phyloP scores from a whole-genome alignment of 2,329 filamentous ascomycete genomes.

The Alternaria triticimaculans region DNA sequence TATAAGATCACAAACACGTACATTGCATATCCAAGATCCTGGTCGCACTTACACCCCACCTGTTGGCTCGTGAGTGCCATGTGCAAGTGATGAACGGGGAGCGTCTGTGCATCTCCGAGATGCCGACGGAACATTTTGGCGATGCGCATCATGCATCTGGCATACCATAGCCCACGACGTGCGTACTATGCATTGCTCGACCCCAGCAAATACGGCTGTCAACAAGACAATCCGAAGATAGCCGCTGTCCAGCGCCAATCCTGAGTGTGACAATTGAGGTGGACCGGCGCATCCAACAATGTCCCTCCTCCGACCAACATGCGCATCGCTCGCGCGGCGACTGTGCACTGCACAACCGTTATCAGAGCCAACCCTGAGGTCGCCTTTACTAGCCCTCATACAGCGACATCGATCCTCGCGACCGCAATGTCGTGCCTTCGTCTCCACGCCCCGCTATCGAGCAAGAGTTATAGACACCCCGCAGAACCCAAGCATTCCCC shows the following conservation, averaged over 20 bases:
- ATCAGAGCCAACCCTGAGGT: slow-evolving; percentile 22
- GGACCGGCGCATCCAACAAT: slow-evolving; percentile 21
- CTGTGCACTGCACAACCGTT: slow-evolving; percentile 31
- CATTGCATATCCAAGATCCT: not conserved
- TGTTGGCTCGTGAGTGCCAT: not conserved
- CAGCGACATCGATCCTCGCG: slow-evolving; percentile 14
- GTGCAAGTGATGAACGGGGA: not conserved
- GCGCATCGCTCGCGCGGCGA: slow-evolving; percentile 37
- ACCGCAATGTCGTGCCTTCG: slow-evolving; percentile 34
- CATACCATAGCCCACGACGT: not conserved
- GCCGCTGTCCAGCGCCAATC: not conserved
- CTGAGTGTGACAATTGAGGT: not conserved
- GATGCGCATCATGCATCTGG: slow-evolving; percentile 3
- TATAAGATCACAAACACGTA: not conserved
- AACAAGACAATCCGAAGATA: not conserved
- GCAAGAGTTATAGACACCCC: slow-evolving; percentile 37
- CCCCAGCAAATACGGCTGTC: not conserved
- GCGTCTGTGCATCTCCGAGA: slow-evolving; percentile 6
- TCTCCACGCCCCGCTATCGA: slow-evolving; percentile 27
- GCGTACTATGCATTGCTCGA: slow-evolving; percentile 15
- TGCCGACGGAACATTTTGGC: slow-evolving; percentile 9
- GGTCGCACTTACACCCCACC: not conserved
- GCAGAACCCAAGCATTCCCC: slow-evolving; percentile 25
- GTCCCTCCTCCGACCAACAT: slow-evolving; percentile 39
- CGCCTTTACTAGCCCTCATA: slow-evolving; percentile 32